Evolutionary conservation across 2,329 filamentous ascomycete genomes (phyloP).

Genomic region (Aspergillus calidoustus): DNA sequence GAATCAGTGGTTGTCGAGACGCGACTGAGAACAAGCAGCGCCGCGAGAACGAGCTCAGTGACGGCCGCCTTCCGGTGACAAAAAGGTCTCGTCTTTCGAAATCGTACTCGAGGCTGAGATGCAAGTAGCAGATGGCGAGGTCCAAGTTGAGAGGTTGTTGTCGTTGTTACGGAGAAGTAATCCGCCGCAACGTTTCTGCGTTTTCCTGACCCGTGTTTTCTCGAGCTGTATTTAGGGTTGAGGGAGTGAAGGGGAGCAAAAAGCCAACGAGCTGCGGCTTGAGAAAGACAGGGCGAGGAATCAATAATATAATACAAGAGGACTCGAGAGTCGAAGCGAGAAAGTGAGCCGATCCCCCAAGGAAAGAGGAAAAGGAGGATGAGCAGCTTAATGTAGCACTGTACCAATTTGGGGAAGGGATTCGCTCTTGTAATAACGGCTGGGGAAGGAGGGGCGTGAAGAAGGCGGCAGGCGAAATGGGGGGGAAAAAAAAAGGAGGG

Average conservation of each 20-base stretch:
- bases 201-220: conserved; percentile 11
- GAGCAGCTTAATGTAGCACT: background rate
- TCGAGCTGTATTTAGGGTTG: conserved; percentile 6
- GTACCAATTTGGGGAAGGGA: conserved; percentile 13
- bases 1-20: conserved; percentile 10
- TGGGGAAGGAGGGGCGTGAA: conserved; percentile 18
- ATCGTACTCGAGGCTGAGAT: background rate
- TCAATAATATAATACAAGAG: conserved; percentile 4
- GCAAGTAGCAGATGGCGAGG: background rate
- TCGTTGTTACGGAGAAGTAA: conserved; percentile 8
- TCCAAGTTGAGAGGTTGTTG: background rate
- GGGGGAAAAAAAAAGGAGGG: conserved; percentile 6
- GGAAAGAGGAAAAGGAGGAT: conserved; percentile 5
- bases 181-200: conserved; percentile 12
- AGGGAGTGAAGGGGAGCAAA: conserved; percentile 11
- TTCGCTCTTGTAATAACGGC: conserved; percentile 13
- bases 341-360: conserved; percentile 17
- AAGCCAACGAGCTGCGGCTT: conserved; percentile 8
- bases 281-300: conserved; percentile 5
- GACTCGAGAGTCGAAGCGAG: conserved; percentile 7
- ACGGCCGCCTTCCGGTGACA: background rate
- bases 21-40: background rate
- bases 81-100: background rate
- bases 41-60: background rate
- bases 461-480: background rate